A percentile compares a stretch with the other conserved stretches of the same genome.
Conservation (phyloP, 306 rosid genomes). For the Medicago arabica region DNA sequence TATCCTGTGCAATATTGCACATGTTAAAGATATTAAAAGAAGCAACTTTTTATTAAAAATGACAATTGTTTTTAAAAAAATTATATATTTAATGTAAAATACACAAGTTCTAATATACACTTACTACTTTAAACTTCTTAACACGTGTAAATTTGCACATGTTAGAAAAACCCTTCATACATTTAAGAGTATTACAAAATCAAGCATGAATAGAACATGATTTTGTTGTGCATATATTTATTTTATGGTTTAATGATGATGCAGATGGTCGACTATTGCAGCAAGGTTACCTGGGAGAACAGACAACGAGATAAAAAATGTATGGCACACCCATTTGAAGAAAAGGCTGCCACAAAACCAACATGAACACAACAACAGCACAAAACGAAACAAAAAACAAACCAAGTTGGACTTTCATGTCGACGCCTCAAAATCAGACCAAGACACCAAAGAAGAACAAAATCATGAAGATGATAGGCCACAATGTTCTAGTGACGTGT, state of each 20-base stretch:
- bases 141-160: too few species aligned
- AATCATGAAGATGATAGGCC: slow-evolving; percentile 3
- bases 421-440: background rate
- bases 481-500: slow-evolving; percentile 60
- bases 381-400: slow-evolving; percentile 38
- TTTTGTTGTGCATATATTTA: background rate
- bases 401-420: slow-evolving; percentile 18
- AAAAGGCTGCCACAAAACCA: slow-evolving; percentile 60
- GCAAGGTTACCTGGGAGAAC: slow-evolving; percentile 86
- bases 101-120: too few species aligned
- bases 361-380: background rate
- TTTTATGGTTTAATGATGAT: background rate
- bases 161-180: too few species aligned
- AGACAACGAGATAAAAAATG: slow-evolving; percentile 90
- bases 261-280: slow-evolving; percentile 93
- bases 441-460: slow-evolving; percentile 9
- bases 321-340: slow-evolving; percentile 94
- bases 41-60: too few species aligned
- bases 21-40: too few species aligned
- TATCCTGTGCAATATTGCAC: too few species aligned
- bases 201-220: background rate
- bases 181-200: too few species aligned
- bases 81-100: too few species aligned
- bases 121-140: too few species aligned
- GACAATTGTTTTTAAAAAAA: too few species aligned